These are phyloP conservation scores for Fragosphaeria purpurea DNA, from an alignment of 2,329 filamentous ascomycete genomes.

Conservation along the genomic window DNA sequence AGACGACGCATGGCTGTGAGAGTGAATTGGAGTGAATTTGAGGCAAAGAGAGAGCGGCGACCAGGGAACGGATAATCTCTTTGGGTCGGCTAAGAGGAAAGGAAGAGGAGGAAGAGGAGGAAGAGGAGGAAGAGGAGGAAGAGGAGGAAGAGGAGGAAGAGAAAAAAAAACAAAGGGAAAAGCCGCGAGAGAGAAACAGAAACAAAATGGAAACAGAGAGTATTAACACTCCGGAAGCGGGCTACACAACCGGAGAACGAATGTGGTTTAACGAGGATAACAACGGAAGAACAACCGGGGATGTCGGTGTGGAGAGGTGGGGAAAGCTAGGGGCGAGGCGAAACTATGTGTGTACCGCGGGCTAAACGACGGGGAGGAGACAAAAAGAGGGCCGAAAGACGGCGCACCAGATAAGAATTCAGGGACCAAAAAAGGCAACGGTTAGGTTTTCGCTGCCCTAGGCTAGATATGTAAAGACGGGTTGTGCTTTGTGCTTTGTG, in stretches of 20 bases:
- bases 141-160: neutral
- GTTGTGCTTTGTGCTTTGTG: no score
- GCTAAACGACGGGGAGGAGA: no score
- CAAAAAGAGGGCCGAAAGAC: no score
- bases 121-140: neutral
- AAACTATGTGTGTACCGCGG: neutral
- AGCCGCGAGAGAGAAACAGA: neutral
- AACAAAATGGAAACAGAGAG: neutral
- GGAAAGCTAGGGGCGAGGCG: neutral
- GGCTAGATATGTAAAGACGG: no score
- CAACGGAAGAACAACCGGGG: neutral
- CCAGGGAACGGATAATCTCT: neutral
- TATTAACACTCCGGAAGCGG: neutral
- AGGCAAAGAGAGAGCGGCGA: neutral
- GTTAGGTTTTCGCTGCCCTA: no score
- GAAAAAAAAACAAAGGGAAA: neutral
- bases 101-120: neutral
- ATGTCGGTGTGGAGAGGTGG: constrained; percentile 6
- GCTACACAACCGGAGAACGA: neutral
- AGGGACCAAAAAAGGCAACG: no score
- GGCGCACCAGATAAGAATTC: no score
- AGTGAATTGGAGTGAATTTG: neutral
- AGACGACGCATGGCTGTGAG: constrained; percentile 33
- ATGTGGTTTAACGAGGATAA: neutral
- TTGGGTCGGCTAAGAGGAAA: neutral